phyloP scores from a whole-genome alignment of 495 filamentous ascomycete species.

The Evernia prunastri region DNA sequence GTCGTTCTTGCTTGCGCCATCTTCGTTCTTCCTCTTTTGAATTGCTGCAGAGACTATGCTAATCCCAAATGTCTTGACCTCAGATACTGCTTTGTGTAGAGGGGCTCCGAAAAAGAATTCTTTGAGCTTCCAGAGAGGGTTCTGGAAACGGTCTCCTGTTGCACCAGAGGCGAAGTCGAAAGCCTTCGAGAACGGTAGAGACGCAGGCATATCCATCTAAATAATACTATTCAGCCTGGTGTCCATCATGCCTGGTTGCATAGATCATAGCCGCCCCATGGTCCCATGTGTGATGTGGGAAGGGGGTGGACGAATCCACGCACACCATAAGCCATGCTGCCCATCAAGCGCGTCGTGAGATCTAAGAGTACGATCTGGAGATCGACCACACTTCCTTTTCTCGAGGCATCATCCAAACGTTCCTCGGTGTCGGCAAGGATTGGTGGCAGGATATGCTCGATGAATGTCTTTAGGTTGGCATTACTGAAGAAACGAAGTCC shows the following conservation, averaged over 20 bases:
- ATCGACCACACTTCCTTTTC: conserved; percentile 35
- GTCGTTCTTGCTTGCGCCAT: not conserved
- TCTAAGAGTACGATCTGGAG: conserved; percentile 52
- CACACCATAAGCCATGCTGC: conserved; percentile 54
- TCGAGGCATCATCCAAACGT: conserved; percentile 29
- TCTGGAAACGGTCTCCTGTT: conserved; percentile 55
- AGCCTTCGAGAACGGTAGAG: conserved; percentile 48
- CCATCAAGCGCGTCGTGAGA: conserved; percentile 55
- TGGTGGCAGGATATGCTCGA: conserved; percentile 47
- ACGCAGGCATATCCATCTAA: conserved; percentile 54
- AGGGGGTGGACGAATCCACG: conserved; percentile 9
- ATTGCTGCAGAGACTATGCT: conserved; percentile 47
- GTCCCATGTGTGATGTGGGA: not conserved
- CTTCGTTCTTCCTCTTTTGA: conserved; percentile 22
- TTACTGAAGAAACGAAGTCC: conserved; percentile 51
- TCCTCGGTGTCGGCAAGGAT: conserved; percentile 39
- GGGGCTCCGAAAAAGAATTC: conserved; percentile 43
- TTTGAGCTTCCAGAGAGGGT: conserved; percentile 51
- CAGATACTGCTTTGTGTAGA: conserved; percentile 40
- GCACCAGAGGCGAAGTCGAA: conserved; percentile 54
- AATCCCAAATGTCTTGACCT: conserved; percentile 45
- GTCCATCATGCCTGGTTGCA: not conserved
- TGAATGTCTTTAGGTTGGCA: conserved; percentile 49
- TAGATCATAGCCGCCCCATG: not conserved
- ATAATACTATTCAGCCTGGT: not conserved